These are phyloP conservation scores for Kodamaea ohmeri DNA, from an alignment of 1,139 yeast genomes.

Conservation along the genomic window DNA sequence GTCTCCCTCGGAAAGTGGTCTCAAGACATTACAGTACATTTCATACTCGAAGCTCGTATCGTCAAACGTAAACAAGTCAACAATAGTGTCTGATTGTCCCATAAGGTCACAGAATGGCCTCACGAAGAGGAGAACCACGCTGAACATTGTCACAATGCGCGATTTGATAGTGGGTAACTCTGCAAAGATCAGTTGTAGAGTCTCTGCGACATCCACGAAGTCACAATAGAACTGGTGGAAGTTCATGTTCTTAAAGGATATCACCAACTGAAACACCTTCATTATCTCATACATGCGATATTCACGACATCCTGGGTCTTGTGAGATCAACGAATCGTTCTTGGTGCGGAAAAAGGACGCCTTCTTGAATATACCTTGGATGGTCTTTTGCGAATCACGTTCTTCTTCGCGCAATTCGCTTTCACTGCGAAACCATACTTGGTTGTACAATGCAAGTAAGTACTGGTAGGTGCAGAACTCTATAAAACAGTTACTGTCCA, in stretches of 20 bases:
- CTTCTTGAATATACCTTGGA: conserved; percentile 23
- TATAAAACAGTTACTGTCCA: conserved; percentile 23
- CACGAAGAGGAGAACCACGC: conserved; percentile 25
- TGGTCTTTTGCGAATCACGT: conserved; percentile 13
- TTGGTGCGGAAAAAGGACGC: conserved; percentile 23
- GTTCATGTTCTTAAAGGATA: conserved; percentile 26
- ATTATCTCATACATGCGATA: conserved; percentile 5
- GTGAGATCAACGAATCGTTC: conserved; percentile 18
- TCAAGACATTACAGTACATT: conserved; percentile 20
- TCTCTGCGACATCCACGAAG: conserved; percentile 19
- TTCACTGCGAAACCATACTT: conserved; percentile 22
- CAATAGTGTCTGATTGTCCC: conserved; percentile 19
- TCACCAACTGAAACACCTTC: conserved; percentile 21
- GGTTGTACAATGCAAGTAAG: conserved; percentile 20
- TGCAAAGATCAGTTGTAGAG: conserved; percentile 2
- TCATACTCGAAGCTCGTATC: conserved; percentile 17
- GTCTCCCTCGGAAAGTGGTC: conserved; percentile 15
- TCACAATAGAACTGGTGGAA: conserved; percentile 25
- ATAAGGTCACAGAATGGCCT: conserved; percentile 30
- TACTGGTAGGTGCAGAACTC: conserved; percentile 29
- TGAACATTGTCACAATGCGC: conserved; percentile 25
- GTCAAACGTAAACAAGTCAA: conserved; percentile 21
- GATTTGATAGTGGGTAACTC: conserved; percentile 17
- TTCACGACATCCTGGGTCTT: conserved; percentile 7
- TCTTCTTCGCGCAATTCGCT: conserved; percentile 8